Evolutionary conservation across 257 asterid species (phyloP).

Genomic region (Misopates orontium): DNA sequence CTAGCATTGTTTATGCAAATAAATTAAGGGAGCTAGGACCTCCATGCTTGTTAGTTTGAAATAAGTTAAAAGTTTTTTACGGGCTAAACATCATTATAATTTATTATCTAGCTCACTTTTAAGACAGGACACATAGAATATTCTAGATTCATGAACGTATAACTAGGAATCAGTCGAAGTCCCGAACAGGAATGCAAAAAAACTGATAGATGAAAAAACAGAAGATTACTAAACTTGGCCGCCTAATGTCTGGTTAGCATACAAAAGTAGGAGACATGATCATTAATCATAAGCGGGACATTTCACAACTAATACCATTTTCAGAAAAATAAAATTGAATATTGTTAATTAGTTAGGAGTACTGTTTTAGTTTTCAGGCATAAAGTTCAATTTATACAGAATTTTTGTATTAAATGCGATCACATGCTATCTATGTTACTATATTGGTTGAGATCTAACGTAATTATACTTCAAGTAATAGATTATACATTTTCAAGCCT

Average conservation of each 20-base stretch:
- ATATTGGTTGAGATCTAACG: conserved; percentile 38
- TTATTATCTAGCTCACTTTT: too few species aligned
- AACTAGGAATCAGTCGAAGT: background rate
- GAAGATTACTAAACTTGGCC: conserved; percentile 27
- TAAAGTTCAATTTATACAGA: conserved; percentile 10
- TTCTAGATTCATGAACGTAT: conserved; percentile 32
- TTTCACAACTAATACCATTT: background rate
- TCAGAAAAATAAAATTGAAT: background rate
- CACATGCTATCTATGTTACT: conserved; percentile 42
- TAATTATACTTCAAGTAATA: background rate
- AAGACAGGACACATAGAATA: too few species aligned
- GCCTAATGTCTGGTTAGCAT: conserved; percentile 34
- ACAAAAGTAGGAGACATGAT: conserved; percentile 36
- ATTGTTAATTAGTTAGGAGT: too few species aligned
- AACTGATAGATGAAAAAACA: conserved; percentile 11
- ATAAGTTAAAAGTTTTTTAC: too few species aligned
- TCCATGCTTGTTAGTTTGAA: too few species aligned
- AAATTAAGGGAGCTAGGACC: too few species aligned
- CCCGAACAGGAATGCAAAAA: background rate
- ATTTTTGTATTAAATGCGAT: conserved; percentile 31
- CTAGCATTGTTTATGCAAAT: too few species aligned
- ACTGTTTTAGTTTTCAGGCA: background rate
- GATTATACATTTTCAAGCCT: background rate
- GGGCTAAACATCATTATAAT: too few species aligned
- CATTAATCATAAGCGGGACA: background rate